Evolutionary conservation across 2,329 filamentous ascomycete species (phyloP).

Genomic region (Coniochaeta sp.): DNA sequence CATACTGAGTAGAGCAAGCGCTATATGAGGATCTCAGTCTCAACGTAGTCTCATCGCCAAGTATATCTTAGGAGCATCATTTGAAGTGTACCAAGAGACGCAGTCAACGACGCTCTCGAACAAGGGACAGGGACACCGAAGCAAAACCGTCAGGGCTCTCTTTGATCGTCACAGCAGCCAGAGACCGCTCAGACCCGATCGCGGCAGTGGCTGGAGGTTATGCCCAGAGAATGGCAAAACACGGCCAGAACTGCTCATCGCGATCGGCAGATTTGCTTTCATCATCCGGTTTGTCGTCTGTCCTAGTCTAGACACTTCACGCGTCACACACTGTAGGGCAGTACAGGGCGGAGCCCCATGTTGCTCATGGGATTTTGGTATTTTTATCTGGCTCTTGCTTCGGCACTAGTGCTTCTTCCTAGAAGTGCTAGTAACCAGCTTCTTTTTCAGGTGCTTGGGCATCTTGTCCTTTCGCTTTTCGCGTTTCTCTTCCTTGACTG

Average conservation of each 20-base stretch:
- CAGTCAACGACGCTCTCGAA: too few relatives aligned
- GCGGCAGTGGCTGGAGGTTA: conserved; percentile 29
- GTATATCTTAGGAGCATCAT: too few relatives aligned
- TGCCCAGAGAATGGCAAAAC: conserved; percentile 14
- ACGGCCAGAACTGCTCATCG: conserved; percentile 7
- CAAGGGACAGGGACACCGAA: neutral
- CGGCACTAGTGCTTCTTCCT: conserved; percentile 53
- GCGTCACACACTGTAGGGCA: too few relatives aligned
- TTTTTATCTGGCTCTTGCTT: neutral
- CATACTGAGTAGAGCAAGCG: too few relatives aligned
- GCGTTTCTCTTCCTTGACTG: conserved; percentile 90
- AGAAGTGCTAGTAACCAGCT: conserved; percentile 57
- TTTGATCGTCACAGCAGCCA: conserved; percentile 46
- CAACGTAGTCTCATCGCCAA: too few relatives aligned
- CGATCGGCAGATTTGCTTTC: conserved; percentile 14
- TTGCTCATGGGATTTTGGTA: neutral
- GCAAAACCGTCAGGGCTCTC: conserved; percentile 46
- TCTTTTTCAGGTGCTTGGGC: conserved; percentile 93
- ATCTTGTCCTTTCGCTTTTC: conserved; percentile 94
- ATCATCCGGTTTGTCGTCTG: conserved; percentile 16
- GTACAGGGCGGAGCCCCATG: too few relatives aligned
- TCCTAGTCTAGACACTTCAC: neutral
- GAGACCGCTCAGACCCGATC: conserved; percentile 29
- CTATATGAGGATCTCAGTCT: too few relatives aligned
- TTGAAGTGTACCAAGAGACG: neutral